Conservation (phyloP, 2,329 filamentous ascomycete species). For the Xylaria sp. region DNA sequence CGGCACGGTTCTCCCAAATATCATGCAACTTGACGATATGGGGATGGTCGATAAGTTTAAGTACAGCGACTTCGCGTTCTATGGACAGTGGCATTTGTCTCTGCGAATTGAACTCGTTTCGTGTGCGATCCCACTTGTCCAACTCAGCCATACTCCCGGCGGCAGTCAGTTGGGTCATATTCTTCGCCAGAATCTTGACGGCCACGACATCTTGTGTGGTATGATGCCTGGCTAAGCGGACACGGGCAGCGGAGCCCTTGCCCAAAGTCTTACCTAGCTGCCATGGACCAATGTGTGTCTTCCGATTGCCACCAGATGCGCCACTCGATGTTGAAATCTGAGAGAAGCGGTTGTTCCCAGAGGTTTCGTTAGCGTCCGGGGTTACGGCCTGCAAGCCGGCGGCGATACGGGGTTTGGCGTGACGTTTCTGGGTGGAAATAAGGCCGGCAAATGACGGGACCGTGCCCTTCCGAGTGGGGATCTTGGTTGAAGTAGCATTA, state of each 20-base stretch:
- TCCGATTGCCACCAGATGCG: slow-evolving; percentile 57
- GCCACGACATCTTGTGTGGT: slow-evolving; percentile 84
- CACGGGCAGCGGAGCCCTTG: slow-evolving; percentile 87
- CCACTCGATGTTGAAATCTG: slow-evolving; percentile 46
- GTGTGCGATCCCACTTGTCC: slow-evolving; percentile 75
- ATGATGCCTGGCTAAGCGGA: slow-evolving; percentile 84
- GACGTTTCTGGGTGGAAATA: slow-evolving; percentile 12
- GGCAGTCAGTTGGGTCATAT: slow-evolving; percentile 80
- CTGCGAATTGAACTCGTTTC: slow-evolving; percentile 67
- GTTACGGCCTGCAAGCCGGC: slow-evolving; percentile 22
- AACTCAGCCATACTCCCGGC: slow-evolving; percentile 87
- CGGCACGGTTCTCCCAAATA: slow-evolving; percentile 96
- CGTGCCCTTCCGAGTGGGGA: slow-evolving; percentile 16
- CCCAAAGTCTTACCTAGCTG: slow-evolving; percentile 89
- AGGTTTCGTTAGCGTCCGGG: slow-evolving; percentile 28
- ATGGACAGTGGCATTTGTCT: slow-evolving; percentile 86
- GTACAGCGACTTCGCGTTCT: slow-evolving; percentile 94
- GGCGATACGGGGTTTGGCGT: slow-evolving; percentile 13
- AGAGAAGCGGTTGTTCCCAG: slow-evolving; percentile 44
- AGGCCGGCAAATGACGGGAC: slow-evolving; percentile 22
- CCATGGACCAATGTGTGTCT: slow-evolving; percentile 93
- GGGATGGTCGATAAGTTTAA: slow-evolving; percentile 94
- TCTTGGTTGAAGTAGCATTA: slow-evolving; percentile 15
- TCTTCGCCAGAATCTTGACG: slow-evolving; percentile 94
- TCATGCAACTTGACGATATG: slow-evolving; percentile 96